phyloP scores from a whole-genome alignment of 441 rosid genomes.

The Rhodomyrtus psidioides region DNA sequence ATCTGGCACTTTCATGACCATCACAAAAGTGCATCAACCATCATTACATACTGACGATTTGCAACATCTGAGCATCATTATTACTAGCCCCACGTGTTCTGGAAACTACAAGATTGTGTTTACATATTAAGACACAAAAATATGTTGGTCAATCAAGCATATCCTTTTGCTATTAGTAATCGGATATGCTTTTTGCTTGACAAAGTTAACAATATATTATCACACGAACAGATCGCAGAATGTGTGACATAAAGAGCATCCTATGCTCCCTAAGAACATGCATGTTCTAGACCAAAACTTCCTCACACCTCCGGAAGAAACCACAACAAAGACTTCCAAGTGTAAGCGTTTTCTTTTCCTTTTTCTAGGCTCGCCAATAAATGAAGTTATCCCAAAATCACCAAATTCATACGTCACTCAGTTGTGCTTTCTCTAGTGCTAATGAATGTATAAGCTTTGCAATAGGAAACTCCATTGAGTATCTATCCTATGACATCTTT shows the following conservation, averaged over 20 bases:
- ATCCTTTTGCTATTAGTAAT: neutral
- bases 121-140: neutral
- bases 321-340: neutral
- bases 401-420: neutral
- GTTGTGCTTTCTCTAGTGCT: neutral
- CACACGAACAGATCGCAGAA: neutral
- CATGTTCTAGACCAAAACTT: neutral
- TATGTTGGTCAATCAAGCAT: neutral
- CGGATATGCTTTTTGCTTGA: neutral
- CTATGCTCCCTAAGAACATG: neutral
- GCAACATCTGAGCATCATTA: neutral
- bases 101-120: neutral
- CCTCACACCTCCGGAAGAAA: neutral
- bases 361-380: neutral
- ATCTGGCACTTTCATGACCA: neutral
- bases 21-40: neutral
- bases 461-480: neutral
- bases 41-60: neutral
- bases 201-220: neutral
- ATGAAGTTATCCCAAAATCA: neutral
- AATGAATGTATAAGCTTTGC: neutral
- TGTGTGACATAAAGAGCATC: neutral
- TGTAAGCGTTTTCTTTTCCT: neutral
- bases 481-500: neutral
- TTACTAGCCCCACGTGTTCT: neutral